Evolutionary conservation across 23 red algal genomes (phyloP), one percentile per base, ranked within the genome.

Genomic region (Agarophyton chilense): DNA sequence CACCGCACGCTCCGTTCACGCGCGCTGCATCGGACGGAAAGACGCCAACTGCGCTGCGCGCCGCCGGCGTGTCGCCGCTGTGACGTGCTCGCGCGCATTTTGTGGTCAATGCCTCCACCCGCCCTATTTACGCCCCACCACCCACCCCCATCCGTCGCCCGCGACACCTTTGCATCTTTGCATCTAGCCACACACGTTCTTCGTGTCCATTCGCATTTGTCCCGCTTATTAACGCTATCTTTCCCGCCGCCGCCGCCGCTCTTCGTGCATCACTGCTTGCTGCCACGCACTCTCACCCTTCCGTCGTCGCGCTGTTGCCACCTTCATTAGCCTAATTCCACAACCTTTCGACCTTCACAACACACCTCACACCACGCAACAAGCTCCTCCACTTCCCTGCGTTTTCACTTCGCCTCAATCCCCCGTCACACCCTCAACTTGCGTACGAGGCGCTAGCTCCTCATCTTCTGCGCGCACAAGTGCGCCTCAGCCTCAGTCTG

Each of bases 151-250:
- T n/a, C n/a, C n/a, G n/a, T n/a, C n/a, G n/a, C n/a, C n/a, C n/a
- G n/a, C n/a, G n/a, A n/a, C 9, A 16, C 61, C 56, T 3, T 25
- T 83, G 79, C 79, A 83, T 83, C 66, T 83, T 83, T 83, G 79
- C 79, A 83, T 83, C 24, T 65, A 83, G 38, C 79, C 79, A 61
- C 79, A 83, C 79, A 74, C 68, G 68, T 74, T 74, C 68, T 61
- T 31, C 43, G 68, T 39, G 36, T 21, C 68, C 43, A 21, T 74
- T 74, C 68, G 68, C 68, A 74, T 43, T 25, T 47, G 38, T 29
- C n/a, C 38, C 18, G 8, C 24, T 25, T 16, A 44, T 83, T 47
- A 16, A 47, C 44, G 12, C 79, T 31, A 18, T n/a, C 45, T 39
- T 29, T 31, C 45, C 79, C 28, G 9, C 51, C n/a, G n/a, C 36